Percentiles rank a stretch among this genome's conserved stretches.
Evolutionary conservation across 2,329 filamentous ascomycete genomes (phyloP).

Genomic region (Xylaria multiplex): DNA sequence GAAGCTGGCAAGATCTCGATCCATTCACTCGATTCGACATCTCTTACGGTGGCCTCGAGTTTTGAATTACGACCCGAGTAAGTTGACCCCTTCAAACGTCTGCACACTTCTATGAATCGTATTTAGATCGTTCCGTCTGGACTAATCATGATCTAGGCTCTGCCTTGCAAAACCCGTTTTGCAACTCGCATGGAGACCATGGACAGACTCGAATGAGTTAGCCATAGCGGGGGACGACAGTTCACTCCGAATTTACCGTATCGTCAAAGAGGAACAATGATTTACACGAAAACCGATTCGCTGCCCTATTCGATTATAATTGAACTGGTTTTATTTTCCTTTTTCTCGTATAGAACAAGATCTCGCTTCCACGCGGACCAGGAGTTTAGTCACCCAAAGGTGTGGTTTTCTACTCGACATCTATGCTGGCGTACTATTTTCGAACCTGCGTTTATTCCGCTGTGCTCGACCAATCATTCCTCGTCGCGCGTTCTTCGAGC

Average conservation of each 20-base stretch:
- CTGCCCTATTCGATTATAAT: conserved; percentile 8
- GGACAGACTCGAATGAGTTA: conserved; percentile 51
- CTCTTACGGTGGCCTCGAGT: conserved; percentile 52
- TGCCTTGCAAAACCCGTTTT: conserved; percentile 72
- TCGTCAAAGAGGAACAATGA: conserved; percentile 45
- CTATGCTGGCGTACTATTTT: conserved; percentile 21
- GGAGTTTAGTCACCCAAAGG: conserved; percentile 1
- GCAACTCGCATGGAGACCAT: conserved; percentile 76
- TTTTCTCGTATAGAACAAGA: background rate
- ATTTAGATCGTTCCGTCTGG: background rate
- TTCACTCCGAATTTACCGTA: conserved; percentile 67
- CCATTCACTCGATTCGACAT: conserved; percentile 53
- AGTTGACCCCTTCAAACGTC: conserved; percentile 40
- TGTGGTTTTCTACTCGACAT: conserved; percentile 24
- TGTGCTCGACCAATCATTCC: background rate
- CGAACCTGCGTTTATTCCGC: conserved; percentile 15
- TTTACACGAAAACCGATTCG: conserved; percentile 14
- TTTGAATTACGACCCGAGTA: conserved; percentile 53
- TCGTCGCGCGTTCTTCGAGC: background rate
- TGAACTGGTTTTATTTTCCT: background rate
- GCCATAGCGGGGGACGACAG: conserved; percentile 70
- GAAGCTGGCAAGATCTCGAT: conserved; percentile 63
- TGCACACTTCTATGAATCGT: background rate
- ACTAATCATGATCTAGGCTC: conserved; percentile 52
- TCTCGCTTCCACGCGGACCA: background rate